phyloP scores from a whole-genome alignment of 2,329 filamentous ascomycete species.

The Colletotrichum sp. region DNA sequence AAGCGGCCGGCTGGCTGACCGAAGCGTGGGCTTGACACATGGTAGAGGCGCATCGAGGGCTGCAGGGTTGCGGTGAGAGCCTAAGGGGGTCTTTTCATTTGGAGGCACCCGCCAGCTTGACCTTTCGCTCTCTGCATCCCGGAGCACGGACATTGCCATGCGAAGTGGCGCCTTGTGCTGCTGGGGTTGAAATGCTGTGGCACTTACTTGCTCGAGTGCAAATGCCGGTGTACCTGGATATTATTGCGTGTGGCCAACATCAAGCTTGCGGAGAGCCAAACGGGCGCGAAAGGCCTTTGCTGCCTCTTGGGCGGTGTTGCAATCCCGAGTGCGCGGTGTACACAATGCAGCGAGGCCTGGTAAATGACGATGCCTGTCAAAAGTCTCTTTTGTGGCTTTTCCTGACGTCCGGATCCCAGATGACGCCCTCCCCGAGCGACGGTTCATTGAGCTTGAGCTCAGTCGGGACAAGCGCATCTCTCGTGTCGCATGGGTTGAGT shows the following conservation, averaged over 20 bases:
- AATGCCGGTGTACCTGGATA: not conserved
- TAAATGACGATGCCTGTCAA: not conserved
- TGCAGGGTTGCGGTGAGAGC: conserved; percentile 4
- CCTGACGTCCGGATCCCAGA: not conserved
- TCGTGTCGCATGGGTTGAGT: not conserved
- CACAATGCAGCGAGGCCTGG: not conserved
- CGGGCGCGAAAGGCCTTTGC: not conserved
- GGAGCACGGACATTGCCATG: not conserved
- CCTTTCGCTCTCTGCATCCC: not conserved
- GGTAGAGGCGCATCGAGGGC: conserved; percentile 5
- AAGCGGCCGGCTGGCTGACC: not conserved
- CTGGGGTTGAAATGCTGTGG: not conserved
- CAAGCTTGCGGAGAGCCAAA: not conserved
- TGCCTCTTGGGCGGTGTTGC: not conserved
- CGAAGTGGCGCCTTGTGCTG: not conserved
- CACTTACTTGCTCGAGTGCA: not conserved
- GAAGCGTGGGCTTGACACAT: conserved; percentile 9
- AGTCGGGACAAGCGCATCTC: not conserved
- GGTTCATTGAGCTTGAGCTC: not conserved
- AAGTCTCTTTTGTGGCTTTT: not conserved
- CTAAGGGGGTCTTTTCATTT: not conserved
- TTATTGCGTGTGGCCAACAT: not conserved
- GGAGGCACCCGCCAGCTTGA: not conserved
- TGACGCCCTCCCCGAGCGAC: not conserved
- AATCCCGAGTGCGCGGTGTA: not conserved